Percentiles rank a stretch among this genome's conserved stretches.
Evolutionary conservation across 176 grass and related monocot genomes (phyloP).

Genomic region (Dendrocalamus sinicus): DNA sequence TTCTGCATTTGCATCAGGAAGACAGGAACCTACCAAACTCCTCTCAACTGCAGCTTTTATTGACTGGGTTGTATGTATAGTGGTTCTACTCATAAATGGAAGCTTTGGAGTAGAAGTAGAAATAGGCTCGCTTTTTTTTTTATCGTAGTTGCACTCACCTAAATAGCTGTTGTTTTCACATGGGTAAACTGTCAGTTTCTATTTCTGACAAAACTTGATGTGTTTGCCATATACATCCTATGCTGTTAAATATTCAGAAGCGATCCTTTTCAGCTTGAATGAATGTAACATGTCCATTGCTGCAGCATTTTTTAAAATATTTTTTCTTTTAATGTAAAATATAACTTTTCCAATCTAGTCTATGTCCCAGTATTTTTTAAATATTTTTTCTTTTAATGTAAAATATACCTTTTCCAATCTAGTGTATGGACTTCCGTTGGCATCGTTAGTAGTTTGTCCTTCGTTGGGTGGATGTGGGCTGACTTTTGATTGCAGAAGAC

Average conservation of each 20-base stretch:
- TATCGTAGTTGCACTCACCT: slow-evolving; percentile 14
- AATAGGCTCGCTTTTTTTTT: background rate
- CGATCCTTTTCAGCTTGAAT: slow-evolving; percentile 5
- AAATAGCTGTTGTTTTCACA: slow-evolving; percentile 31
- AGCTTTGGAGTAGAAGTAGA: slow-evolving; percentile 20
- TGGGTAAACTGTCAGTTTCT: background rate
- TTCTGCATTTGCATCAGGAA: slow-evolving; percentile 16
- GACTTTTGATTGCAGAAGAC: slow-evolving; percentile 8
- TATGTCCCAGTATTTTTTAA: background rate
- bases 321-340: background rate
- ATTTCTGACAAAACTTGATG: slow-evolving; percentile 18
- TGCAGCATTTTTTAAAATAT: background rate
- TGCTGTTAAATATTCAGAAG: slow-evolving; percentile 2
- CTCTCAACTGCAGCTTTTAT: slow-evolving; percentile 1
- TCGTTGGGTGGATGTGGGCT: background rate
- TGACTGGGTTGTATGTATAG: slow-evolving; percentile 2
- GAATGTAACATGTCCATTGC: background rate
- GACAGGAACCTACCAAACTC: background rate
- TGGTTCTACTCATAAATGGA: slow-evolving; percentile 35
- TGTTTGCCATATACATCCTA: slow-evolving; percentile 24
- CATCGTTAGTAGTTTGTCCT: slow-evolving; percentile 18
- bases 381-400: background rate
- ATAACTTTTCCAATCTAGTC: slow-evolving; percentile 1
- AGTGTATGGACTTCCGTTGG: slow-evolving; percentile 3
- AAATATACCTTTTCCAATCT: slow-evolving; percentile 17